Base-by-base conservation (phyloP, 1,139 yeast species). In the Hyphopichia fennica region DNA sequence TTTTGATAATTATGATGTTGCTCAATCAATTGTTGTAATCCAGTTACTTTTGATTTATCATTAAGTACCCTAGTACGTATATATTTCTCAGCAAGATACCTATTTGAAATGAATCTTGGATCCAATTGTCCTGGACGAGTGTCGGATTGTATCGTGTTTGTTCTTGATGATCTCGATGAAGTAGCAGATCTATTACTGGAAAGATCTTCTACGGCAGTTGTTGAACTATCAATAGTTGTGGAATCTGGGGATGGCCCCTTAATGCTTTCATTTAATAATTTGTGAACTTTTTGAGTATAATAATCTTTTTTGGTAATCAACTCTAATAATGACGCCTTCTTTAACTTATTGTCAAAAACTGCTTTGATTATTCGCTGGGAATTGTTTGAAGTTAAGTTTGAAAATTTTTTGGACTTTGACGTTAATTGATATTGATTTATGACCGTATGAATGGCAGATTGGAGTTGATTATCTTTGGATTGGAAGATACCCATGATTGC, bases 41-140 rank as follows among this genome's bases (percentile, higher is more conserved):
- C 35, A 2, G 31, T 15, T 20, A 33, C 20, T 20, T 42, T 44
- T 13, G 35, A 14, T 16, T 34, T 25, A 19, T 46, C 40, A 29
- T 43, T 22, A 14, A 45, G 30, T 11, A 57, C 28, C 7, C 38
- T 38, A 1, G 42, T 34, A 2, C 41, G 39, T 2, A 60, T 37
- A 42, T 55, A 58, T 22, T 43, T 38, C 23, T 43, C 45, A 2
- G 64, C 65, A 41, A 55, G 62, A 37, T 46, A 48, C 13, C 62
- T 40, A 34, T 58, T 56, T 23, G 59, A 46, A 28, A 60, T 60
- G 41, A 43, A 48, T 20, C 39, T 42, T 18, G 61, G 48, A 33
- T 57, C 60, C 2, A 48, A 46, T 1, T 40, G 33, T 10, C 28
- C 34, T 32, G 2, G 32, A 18, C 34, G 14, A 17, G 38, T 17